These are phyloP conservation scores for Lophiostoma macrostomum DNA, from an alignment of 495 filamentous ascomycete species.

Conservation along the genomic window DNA sequence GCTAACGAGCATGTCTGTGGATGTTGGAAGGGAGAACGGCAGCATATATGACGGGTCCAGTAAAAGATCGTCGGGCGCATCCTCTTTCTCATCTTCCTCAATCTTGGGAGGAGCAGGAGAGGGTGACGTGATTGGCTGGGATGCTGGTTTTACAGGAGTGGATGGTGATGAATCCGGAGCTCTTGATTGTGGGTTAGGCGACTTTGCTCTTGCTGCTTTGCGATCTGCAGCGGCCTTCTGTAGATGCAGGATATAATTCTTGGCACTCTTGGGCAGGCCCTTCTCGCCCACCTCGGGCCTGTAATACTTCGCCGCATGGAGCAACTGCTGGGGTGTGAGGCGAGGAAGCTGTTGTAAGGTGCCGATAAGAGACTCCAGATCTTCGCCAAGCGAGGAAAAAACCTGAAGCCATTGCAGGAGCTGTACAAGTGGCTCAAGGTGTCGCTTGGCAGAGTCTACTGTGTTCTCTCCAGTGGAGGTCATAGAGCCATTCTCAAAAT, in stretches of 20 bases:
- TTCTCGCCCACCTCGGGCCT: constrained; percentile 94
- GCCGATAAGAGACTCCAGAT: constrained; percentile 76
- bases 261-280: constrained; percentile 75
- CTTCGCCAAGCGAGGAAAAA: constrained; percentile 93
- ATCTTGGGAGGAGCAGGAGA: constrained; percentile 24
- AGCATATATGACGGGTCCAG: constrained; percentile 89
- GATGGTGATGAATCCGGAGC: constrained; percentile 21
- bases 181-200: constrained; percentile 24
- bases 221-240: constrained; percentile 66
- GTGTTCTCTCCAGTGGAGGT: constrained; percentile 82
- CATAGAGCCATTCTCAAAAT: constrained; percentile 90
- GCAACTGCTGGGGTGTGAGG: constrained; percentile 81
- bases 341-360: constrained; percentile 85
- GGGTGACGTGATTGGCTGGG: constrained; percentile 15
- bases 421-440: constrained; percentile 89
- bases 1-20: constrained; percentile 93
- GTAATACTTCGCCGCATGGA: constrained; percentile 90
- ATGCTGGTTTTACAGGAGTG: constrained; percentile 20
- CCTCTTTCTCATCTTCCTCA: constrained; percentile 46
- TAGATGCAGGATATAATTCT: constrained; percentile 79
- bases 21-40: constrained; percentile 89
- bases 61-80: constrained; percentile 65
- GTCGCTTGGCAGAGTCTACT: constrained; percentile 73
- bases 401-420: constrained; percentile 97
- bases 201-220: constrained; percentile 36